phyloP scores from a whole-genome alignment of 148 eudicot genomes.

The Rhododendron kiyosumense region DNA sequence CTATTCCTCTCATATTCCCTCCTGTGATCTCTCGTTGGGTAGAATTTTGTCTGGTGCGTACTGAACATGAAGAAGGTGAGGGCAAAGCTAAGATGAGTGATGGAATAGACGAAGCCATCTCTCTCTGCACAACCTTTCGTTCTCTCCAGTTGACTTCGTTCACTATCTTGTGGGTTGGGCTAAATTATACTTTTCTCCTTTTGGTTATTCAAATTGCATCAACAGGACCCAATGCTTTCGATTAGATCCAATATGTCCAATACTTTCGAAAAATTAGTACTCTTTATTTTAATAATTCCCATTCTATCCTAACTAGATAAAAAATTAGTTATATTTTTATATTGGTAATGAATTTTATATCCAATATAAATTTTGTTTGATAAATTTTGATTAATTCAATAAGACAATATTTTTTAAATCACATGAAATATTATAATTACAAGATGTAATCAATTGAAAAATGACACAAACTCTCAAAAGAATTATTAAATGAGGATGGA shows the following conservation, averaged over 20 bases:
- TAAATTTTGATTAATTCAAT: too few species aligned
- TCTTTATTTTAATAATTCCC: too few species aligned
- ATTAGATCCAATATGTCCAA: not conserved
- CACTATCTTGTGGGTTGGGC: not conserved
- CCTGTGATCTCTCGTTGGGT: not conserved
- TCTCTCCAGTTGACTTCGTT: too few species aligned
- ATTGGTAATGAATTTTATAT: too few species aligned
- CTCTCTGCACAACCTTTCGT: not conserved
- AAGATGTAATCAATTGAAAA: too few species aligned
- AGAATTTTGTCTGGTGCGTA: not conserved
- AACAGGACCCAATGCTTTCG: not conserved
- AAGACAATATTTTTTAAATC: too few species aligned
- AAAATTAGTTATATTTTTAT: too few species aligned
- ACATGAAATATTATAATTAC: too few species aligned
- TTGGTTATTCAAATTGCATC: not conserved
- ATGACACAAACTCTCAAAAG: too few species aligned
- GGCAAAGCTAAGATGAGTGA: conserved; percentile 10
- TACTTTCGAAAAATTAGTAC: not conserved
- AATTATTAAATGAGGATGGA: too few species aligned
- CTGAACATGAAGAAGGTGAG: not conserved
- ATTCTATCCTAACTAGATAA: too few species aligned
- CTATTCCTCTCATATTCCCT: conserved; percentile 2
- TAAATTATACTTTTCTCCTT: not conserved
- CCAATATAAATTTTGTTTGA: too few species aligned
- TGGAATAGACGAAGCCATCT: conserved; percentile 8